phyloP scores from a whole-genome alignment of 1,284 basidiomycete species.

The Omphalotus olearius region DNA sequence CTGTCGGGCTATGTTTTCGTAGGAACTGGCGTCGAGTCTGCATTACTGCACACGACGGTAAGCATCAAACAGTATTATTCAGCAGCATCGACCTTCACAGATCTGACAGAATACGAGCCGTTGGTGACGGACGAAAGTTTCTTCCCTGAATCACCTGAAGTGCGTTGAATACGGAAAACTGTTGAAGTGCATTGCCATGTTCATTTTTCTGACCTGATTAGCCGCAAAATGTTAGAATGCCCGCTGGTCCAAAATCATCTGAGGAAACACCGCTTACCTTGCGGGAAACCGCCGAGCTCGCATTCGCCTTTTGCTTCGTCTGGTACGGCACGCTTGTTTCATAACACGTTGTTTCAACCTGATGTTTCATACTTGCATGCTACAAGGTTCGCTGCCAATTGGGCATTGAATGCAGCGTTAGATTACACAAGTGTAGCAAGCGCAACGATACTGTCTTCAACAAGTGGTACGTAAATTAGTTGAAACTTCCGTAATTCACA shows the following conservation, averaged over 20 bases:
- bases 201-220: background rate
- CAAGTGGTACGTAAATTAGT: conserved; percentile 63
- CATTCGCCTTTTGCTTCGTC: conserved; percentile 74
- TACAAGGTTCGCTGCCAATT: conserved; percentile 77
- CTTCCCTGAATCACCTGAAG: conserved; percentile 6
- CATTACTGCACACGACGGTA: background rate
- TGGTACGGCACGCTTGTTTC: conserved; percentile 40
- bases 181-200: background rate
- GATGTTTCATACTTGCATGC: background rate
- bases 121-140: conserved; percentile 26
- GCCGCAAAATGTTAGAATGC: background rate
- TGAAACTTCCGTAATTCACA: background rate
- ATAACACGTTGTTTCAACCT: background rate
- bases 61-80: background rate
- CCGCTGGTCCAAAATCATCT: background rate
- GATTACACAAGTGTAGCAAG: conserved; percentile 89
- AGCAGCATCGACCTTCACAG: too few species aligned
- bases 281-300: conserved; percentile 72
- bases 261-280: conserved; percentile 52
- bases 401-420: conserved; percentile 79
- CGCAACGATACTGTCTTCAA: conserved; percentile 84
- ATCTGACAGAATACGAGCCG: conserved; percentile 28
- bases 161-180: conserved; percentile 11
- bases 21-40: conserved; percentile 1
- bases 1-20: conserved; percentile 73